Conservation (phyloP, 495 filamentous ascomycete species). For the Aspergillus affinis region DNA sequence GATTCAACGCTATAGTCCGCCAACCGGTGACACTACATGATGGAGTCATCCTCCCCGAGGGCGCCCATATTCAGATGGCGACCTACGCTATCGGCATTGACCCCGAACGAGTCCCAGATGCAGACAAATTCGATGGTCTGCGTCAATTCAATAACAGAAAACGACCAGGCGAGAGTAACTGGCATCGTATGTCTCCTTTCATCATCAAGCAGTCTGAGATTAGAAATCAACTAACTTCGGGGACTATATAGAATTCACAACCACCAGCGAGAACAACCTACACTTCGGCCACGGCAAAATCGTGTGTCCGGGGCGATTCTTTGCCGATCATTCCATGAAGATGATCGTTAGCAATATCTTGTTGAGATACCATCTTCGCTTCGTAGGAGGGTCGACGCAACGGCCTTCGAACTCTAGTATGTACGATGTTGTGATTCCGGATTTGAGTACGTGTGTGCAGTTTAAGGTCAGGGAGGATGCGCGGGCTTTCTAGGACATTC, state of each 20-base stretch:
- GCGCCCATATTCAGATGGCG: conserved; percentile 27
- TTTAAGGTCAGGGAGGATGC: conserved; percentile 3
- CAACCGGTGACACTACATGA: conserved; percentile 17
- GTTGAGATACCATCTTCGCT: conserved; percentile 8
- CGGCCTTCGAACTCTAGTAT: conserved; percentile 1
- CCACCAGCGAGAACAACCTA: conserved; percentile 29
- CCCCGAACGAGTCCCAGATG: conserved; percentile 17
- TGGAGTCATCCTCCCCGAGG: conserved; percentile 16
- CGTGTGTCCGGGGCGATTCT: conserved; percentile 46
- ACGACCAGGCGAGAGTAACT: conserved; percentile 24
- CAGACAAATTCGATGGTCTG: conserved; percentile 29
- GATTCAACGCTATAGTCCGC: conserved; percentile 33
- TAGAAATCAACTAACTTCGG: no score
- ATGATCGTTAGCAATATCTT: conserved; percentile 14
- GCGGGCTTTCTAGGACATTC: background rate
- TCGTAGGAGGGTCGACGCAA: background rate
- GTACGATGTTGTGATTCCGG: conserved; percentile 3
- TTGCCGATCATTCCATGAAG: conserved; percentile 39
- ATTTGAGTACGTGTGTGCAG: conserved; percentile 3
- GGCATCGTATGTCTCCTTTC: conserved; percentile 7
- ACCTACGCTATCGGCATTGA: conserved; percentile 27
- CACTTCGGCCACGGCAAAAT: conserved; percentile 41
- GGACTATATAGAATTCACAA: conserved; percentile 24
- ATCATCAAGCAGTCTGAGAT: background rate
- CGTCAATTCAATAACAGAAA: conserved; percentile 31